phyloP scores from a whole-genome alignment of 1,284 basidiomycete genomes.

The Leccinum griseonigrum region DNA sequence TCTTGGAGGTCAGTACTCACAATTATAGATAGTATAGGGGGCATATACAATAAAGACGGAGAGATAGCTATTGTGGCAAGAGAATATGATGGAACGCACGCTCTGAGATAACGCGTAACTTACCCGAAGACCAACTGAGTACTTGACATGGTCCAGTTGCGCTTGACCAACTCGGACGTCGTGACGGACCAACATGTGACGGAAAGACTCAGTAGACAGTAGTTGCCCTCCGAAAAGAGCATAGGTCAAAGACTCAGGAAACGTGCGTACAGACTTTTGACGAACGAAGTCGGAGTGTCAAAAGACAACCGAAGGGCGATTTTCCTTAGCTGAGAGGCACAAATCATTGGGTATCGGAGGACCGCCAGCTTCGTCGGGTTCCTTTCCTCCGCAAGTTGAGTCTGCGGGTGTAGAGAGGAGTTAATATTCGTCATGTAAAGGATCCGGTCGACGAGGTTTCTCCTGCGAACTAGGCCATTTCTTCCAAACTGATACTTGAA shows the following conservation, averaged over 20 bases:
- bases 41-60: conserved; percentile 73
- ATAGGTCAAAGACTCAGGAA: conserved; percentile 29
- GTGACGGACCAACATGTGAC: conserved; percentile 45
- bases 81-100: neutral
- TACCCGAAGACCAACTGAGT: conserved; percentile 79
- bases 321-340: neutral
- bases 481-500: conserved; percentile 19
- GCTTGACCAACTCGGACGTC: conserved; percentile 65
- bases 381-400: conserved; percentile 8
- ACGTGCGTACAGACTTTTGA: conserved; percentile 18
- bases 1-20: conserved; percentile 36
- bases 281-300: conserved; percentile 22
- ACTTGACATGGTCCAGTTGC: conserved; percentile 71
- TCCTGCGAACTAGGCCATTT: conserved; percentile 13
- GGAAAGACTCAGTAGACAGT: conserved; percentile 23
- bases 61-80: conserved; percentile 56
- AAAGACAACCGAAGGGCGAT: conserved; percentile 19
- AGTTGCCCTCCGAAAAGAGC: conserved; percentile 29
- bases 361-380: conserved; percentile 7
- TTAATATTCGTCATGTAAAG: conserved; percentile 24
- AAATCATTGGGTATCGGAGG: neutral
- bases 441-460: conserved; percentile 12
- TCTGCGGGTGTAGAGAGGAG: conserved; percentile 16
- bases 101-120: conserved; percentile 32
- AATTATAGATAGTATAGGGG: conserved; percentile 81